Percentiles rank a stretch among this genome's conserved stretches.
Conservation (phyloP, 306 rosid species). For the Prunus mira region DNA sequence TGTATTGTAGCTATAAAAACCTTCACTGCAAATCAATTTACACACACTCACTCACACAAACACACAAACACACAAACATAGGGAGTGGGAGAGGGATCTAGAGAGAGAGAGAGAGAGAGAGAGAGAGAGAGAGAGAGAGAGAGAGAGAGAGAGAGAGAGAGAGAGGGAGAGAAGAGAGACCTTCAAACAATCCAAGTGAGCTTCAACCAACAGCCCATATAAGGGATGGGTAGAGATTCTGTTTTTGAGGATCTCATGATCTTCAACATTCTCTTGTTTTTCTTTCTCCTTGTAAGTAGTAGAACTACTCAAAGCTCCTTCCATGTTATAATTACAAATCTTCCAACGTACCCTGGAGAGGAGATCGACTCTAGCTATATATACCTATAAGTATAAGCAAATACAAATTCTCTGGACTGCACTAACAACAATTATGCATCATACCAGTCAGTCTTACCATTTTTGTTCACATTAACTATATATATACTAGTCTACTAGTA, state of each 20-base stretch:
- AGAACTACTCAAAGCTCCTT: constrained; percentile 10
- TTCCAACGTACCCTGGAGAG: not conserved
- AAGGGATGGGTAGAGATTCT: constrained; percentile 81
- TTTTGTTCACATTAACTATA: constrained; percentile 8
- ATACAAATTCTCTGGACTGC: not conserved
- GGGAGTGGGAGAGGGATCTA: not conserved
- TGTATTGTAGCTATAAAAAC: too few relatives aligned
- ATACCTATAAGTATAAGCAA: not conserved
- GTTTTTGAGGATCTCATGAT: constrained; percentile 56
- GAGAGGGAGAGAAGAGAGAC: constrained; percentile 24
- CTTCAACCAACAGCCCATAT: constrained; percentile 51
- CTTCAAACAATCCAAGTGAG: constrained; percentile 81
- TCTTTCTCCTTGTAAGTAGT: constrained; percentile 7
- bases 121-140: not conserved
- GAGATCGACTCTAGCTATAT: not conserved
- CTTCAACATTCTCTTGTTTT: constrained; percentile 12
- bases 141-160: not conserved
- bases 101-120: not conserved
- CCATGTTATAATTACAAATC: constrained; percentile 29
- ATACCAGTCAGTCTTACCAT: constrained; percentile 12
- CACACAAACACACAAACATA: not conserved
- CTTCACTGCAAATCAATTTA: not conserved
- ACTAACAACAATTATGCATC: not conserved
- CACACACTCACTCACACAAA: not conserved
- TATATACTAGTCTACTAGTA: constrained; percentile 5